Conservation (phyloP, 2,329 filamentous ascomycete genomes). For the Fusarium cicatricum region DNA sequence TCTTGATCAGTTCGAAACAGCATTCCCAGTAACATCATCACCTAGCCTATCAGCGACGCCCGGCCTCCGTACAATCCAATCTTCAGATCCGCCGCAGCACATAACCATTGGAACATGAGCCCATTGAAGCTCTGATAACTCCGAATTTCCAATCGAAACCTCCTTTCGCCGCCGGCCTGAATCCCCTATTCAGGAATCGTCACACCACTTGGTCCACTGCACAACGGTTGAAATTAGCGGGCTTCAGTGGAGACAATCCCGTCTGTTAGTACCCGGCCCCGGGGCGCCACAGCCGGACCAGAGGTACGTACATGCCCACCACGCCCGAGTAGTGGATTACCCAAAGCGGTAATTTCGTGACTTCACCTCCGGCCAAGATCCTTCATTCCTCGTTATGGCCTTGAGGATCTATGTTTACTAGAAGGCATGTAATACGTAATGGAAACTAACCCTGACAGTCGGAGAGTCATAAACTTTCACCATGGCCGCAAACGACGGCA, state of each 20-base stretch:
- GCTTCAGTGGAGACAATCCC: slow-evolving; percentile 5
- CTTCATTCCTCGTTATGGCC: not conserved
- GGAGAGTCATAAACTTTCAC: not conserved
- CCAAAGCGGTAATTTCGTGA: slow-evolving; percentile 12
- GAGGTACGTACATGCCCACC: slow-evolving; percentile 11
- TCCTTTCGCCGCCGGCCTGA: not conserved
- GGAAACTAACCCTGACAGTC: not conserved
- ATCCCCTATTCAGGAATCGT: not conserved
- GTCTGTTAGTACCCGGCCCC: too few species aligned
- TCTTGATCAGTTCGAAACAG: not conserved
- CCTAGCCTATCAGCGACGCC: not conserved
- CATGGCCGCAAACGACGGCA: slow-evolving; percentile 22
- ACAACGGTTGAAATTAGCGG: not conserved
- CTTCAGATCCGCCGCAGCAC: not conserved
- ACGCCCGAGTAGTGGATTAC: slow-evolving; percentile 1
- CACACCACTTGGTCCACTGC: not conserved
- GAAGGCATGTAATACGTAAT: not conserved
- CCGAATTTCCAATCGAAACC: not conserved
- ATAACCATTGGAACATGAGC: not conserved
- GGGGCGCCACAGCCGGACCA: too few species aligned
- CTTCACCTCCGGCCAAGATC: too few species aligned
- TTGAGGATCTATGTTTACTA: too few species aligned
- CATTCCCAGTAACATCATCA: not conserved
- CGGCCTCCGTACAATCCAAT: not conserved
- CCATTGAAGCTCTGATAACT: not conserved